A percentile compares a stretch with the other conserved stretches of the same genome.
Conservation (phyloP, 2,329 filamentous ascomycete species). For the Fusarium poae region DNA sequence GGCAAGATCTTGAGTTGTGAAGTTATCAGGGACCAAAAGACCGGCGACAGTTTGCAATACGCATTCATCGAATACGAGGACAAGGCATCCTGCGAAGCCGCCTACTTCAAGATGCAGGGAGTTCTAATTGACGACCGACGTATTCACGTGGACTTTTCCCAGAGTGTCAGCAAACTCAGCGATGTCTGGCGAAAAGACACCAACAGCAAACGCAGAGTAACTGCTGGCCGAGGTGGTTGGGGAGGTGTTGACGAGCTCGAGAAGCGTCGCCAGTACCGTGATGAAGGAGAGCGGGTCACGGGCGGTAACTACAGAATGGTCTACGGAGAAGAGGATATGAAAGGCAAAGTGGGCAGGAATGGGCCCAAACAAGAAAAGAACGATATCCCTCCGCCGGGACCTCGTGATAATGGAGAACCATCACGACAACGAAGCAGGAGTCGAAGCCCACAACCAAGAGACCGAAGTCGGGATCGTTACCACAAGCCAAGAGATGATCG, state of each 20-base stretch:
- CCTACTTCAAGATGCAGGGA: conserved; percentile 99
- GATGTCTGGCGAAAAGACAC: conserved; percentile 90
- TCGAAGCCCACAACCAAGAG: conserved; percentile 36
- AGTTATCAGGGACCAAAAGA: conserved; percentile 93
- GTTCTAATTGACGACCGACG: conserved; percentile 97
- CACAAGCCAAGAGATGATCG: conserved; percentile 46
- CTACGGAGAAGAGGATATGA: conserved; percentile 79
- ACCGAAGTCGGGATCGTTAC: conserved; percentile 47
- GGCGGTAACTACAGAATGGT: conserved; percentile 79
- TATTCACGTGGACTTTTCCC: conserved; percentile 98
- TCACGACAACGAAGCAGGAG: conserved; percentile 35
- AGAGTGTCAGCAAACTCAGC: conserved; percentile 89
- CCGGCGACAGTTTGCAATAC: conserved; percentile 95
- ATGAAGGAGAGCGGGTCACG: conserved; percentile 65
- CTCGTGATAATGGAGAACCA: conserved; percentile 22
- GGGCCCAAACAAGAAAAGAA: conserved; percentile 48
- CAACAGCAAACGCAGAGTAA: conserved; percentile 79
- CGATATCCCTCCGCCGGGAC: conserved; percentile 23
- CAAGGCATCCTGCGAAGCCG: conserved; percentile 91
- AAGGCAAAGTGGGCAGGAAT: conserved; percentile 61
- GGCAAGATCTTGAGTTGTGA: conserved; percentile 96
- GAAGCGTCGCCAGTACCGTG: conserved; percentile 89
- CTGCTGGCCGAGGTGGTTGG: conserved; percentile 78
- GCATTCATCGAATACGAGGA: conserved; percentile 98
- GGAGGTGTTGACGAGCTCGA: conserved; percentile 90